Conservation (phyloP, 495 filamentous ascomycete species). For the Penicillium robsamsonii region DNA sequence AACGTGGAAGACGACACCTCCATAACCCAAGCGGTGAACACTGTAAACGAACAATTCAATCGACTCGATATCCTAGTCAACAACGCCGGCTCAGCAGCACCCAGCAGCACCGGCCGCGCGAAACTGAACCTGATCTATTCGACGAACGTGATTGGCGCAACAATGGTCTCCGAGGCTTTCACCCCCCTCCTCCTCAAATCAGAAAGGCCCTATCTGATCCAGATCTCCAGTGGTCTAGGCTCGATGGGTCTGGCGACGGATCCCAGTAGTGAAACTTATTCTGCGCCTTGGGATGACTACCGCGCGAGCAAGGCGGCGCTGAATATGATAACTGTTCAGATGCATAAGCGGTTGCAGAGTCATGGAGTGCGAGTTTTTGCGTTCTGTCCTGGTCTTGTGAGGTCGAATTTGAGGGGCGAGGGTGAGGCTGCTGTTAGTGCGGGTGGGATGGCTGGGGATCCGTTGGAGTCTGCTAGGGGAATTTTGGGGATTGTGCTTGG, state of each 20-base stretch:
- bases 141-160: constrained; percentile 39
- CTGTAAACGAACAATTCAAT: constrained; percentile 22
- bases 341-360: constrained; percentile 11
- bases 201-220: constrained; percentile 34
- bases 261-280: constrained; percentile 19
- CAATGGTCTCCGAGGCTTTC: constrained; percentile 38
- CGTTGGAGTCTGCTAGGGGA: constrained; percentile 24
- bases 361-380: constrained; percentile 20
- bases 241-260: constrained; percentile 35
- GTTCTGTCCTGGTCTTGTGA: constrained; percentile 24
- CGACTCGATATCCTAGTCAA: constrained; percentile 35
- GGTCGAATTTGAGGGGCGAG: constrained; percentile 32
- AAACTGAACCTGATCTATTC: constrained; percentile 29
- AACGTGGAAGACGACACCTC: constrained; percentile 33
- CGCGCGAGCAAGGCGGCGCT: constrained; percentile 44
- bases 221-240: constrained; percentile 36
- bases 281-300: constrained; percentile 26
- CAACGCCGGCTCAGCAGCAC: constrained; percentile 31
- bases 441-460: constrained; percentile 28
- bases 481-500: constrained; percentile 32
- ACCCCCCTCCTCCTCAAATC: constrained; percentile 39
- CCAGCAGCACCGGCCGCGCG: constrained; percentile 21
- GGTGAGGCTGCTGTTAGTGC: constrained; percentile 22
- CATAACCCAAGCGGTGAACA: constrained; percentile 23
- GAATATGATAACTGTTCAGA: constrained; percentile 36